These are phyloP conservation scores for Zygosaccharomyces kombuchaensis DNA, from an alignment of 805 yeast species.

Conservation along the genomic window DNA sequence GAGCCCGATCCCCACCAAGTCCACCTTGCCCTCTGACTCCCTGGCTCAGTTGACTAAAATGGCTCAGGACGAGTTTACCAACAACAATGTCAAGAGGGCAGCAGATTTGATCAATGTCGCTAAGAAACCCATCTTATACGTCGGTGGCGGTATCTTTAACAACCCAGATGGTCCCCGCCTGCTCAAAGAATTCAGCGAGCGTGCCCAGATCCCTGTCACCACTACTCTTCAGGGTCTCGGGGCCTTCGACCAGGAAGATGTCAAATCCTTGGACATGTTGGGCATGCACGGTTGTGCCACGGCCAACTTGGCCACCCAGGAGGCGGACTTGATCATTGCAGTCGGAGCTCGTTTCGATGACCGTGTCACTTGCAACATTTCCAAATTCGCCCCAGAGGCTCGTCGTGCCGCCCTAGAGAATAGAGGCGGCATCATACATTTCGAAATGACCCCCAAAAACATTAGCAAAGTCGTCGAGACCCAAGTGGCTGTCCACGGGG, in stretches of 20 bases:
- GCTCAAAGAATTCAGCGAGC: constrained; percentile 80
- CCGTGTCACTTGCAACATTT: constrained; percentile 86
- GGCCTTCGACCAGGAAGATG: constrained; percentile 87
- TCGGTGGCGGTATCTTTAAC: constrained; percentile 86
- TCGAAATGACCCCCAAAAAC: constrained; percentile 94
- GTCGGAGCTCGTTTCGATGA: constrained; percentile 98
- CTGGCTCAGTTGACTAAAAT: constrained; percentile 64
- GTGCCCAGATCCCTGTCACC: constrained; percentile 92
- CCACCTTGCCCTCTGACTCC: constrained; percentile 70
- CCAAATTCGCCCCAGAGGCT: constrained; percentile 92
- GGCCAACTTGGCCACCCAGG: constrained; percentile 91
- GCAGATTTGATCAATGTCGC: constrained; percentile 77
- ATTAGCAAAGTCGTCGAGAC: constrained; percentile 97
- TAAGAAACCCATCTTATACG: constrained; percentile 83
- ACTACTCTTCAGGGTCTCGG: constrained; percentile 94
- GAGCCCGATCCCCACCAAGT: constrained; percentile 75
- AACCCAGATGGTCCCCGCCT: constrained; percentile 73
- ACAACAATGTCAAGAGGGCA: constrained; percentile 68
- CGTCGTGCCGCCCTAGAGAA: constrained; percentile 80
- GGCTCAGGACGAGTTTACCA: constrained; percentile 68
- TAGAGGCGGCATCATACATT: constrained; percentile 95
- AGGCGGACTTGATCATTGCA: constrained; percentile 89
- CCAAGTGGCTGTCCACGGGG: constrained; percentile 95
- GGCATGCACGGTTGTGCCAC: constrained; percentile 98
- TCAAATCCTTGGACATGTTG: constrained; percentile 88